Evolutionary conservation across 106 monocot genomes (phyloP).

Genomic region (Acanthochlamys bracteata): DNA sequence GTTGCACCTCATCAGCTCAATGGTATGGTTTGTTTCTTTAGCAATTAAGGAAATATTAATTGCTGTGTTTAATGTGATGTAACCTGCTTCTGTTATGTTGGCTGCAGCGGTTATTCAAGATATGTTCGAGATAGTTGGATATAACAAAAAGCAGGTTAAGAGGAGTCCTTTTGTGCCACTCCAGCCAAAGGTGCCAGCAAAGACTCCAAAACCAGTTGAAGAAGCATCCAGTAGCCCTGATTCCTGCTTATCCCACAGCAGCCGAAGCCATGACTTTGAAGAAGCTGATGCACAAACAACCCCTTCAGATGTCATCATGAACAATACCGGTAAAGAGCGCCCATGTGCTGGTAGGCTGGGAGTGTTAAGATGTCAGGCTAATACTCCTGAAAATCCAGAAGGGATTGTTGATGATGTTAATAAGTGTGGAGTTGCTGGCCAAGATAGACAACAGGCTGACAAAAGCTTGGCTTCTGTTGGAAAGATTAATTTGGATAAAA

Average conservation of each 20-base stretch:
- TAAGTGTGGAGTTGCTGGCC: conserved; percentile 1
- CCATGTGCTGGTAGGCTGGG: background rate
- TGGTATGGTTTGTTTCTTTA: conserved; percentile 47
- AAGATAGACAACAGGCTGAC: background rate
- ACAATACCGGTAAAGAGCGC: background rate
- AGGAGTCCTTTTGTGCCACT: background rate
- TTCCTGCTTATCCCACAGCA: conserved; percentile 39
- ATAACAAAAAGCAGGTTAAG: conserved; percentile 3
- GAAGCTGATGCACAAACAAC: background rate
- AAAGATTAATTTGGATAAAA: conserved; percentile 33
- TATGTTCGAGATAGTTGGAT: conserved; percentile 29
- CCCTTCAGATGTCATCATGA: background rate
- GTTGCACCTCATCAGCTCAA: conserved; percentile 34
- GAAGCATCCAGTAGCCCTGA: conserved; percentile 34
- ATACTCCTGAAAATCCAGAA: conserved; percentile 10
- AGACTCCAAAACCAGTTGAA: conserved; percentile 7
- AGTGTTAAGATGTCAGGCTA: background rate
- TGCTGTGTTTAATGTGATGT: background rate
- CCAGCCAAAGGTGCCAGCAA: conserved; percentile 12
- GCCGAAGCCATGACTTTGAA: conserved; percentile 8
- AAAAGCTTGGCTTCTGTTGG: background rate
- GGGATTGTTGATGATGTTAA: conserved; percentile 5
- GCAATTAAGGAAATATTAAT: background rate
- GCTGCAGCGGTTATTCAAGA: conserved; percentile 36
- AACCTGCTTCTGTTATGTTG: background rate